Evolutionary conservation across 345 rosid species (phyloP), one percentile per base, ranked within the genome.

Genomic region (Arabidopsis suecica): DNA sequence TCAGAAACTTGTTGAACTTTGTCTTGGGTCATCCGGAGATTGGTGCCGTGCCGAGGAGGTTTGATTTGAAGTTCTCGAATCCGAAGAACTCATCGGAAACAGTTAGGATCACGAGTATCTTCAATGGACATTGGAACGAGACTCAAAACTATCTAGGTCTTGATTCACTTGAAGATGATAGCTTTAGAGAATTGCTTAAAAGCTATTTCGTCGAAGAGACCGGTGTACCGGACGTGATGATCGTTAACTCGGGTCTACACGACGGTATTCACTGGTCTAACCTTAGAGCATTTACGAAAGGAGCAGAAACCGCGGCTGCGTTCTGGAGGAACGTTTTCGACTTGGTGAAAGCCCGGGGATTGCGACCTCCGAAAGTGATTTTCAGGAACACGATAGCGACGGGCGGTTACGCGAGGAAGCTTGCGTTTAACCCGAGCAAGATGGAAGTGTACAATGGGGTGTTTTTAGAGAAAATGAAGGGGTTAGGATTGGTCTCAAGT

Each of bases 121-220:
- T 89, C 78, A 93, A 93, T 56, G 98, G 94, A 14, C 98, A 93
- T 55, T 88, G 88, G 86, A 93, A 93, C 60, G 97, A 76, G 41
- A 85, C 98, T 0, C 74, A 20, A 72, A 93, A 93, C 83, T 93
- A 91, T 61, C 85, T 78, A 25, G 98, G 98, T 7, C 84, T 93
- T 68, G 85, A 91, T 78, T 93, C 98, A 6, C 86, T 93, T 82
- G 71, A 32, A 41, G 80, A 91, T 20, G 40, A 5, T 77, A 78
- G 54, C 11, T 93, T 82, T 51, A 80, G 86, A 86, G 78, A 78
- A 5, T 78, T 93, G 77, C 72, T 89, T 49, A 87, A 74, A 82
- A 82, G 84, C 57, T 91, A 85, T 78, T 93, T 93, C 82, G 53
- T 79, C 0, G 98, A 87, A 70, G 75, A 60, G 4, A 83, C 14